Evolutionary conservation across 495 filamentous ascomycete genomes (phyloP), one percentile per base, ranked within the genome.

Genomic region (Pyrenopolyporus hunteri): DNA sequence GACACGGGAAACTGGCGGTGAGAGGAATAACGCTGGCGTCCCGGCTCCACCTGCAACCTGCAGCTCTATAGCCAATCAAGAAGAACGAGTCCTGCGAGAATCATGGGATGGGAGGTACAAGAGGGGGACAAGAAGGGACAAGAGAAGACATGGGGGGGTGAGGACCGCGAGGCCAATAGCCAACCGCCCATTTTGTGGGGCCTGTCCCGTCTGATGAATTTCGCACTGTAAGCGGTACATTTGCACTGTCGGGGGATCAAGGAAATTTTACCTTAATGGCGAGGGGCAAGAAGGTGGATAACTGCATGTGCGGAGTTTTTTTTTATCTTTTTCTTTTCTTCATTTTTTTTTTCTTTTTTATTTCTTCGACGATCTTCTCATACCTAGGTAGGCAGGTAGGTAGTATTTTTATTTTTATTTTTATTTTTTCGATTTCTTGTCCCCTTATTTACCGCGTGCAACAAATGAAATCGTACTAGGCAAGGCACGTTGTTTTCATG

Each of bases 1-100:
- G 58, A 68, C 49, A 64, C 68, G 65, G 68, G 66, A 71, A 71
- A 71, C 69, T 71, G 69, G 69, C 69, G 69, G 69, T 71, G 69
- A 69, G 66, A 57, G 65, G 66, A 58, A 66, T 63, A 71, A 67
- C 59, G 69, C 66, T 71, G 69, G 69, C 69, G 66, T 71, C 59
- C 59, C 45, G 55, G 66, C 67, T 68, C 69, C 69, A 71, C 69
- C 69, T 71, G 66, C 69, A 71, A 55, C 63, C 57, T 71, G 69
- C 66, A 71, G 62, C 51, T 36, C 33, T 35, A 26, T 16, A 42
- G 14, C 70, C 70, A 72, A 72, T 72, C 61, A 68, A 19, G 43
- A 31, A 36, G 16, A 37, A 36, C 51, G 57, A 57, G 67, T 64
- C 45, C 32, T 63, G 55, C 65, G 54, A 63, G 61, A 64, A 65